Evolutionary conservation across 306 rosid genomes (phyloP), one percentile per base, ranked within the genome.

Genomic region (Fragaria nilgerrensis): DNA sequence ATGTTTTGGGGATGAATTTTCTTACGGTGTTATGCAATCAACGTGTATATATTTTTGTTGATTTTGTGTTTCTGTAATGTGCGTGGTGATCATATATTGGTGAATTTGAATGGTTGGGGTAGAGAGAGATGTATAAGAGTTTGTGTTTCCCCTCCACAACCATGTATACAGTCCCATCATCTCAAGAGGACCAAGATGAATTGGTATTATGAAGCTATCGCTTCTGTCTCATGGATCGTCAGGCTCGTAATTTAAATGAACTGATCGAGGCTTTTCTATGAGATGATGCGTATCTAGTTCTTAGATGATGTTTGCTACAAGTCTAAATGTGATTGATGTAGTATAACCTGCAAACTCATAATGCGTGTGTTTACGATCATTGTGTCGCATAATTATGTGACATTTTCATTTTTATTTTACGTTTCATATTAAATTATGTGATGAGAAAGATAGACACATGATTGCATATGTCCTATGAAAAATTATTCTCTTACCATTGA

Each of bases 81-180:
- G 59, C 45, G 20, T 65, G 45, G 27, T 34, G 22, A 55, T 59
- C 41, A 41, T n/a, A n/a, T n/a, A n/a, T n/a, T 13, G 66, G 6
- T 55, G 67, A 53, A 25, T 53, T 7, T 55, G 37, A 22, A 61
- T 72, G 56, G 56, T 52, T 23, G 49, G 25, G 48, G 66, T 1
- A 25, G 48, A 50, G 58, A 75, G 55, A 63, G n/a, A 63, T 43
- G 7, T 13, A 2, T 5, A 62, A 62, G 68, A 15, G 20, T 62
- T 62, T 50, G 53, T 76, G 34, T 37, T 37, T 76, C 43, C 23
- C 47, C 79, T 36, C 73, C 66, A 23, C 41, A 76, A 39, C 49
- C 52, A 71, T 37, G 7, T 27, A 41, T 29, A 13, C 44, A 43
- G 34, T 22, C 55, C 73, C 73, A n/a, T 41, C 73, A n/a, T 41